Conservation (phyloP, 352 stramenopile genomes). For the Peronospora belbahrii region DNA sequence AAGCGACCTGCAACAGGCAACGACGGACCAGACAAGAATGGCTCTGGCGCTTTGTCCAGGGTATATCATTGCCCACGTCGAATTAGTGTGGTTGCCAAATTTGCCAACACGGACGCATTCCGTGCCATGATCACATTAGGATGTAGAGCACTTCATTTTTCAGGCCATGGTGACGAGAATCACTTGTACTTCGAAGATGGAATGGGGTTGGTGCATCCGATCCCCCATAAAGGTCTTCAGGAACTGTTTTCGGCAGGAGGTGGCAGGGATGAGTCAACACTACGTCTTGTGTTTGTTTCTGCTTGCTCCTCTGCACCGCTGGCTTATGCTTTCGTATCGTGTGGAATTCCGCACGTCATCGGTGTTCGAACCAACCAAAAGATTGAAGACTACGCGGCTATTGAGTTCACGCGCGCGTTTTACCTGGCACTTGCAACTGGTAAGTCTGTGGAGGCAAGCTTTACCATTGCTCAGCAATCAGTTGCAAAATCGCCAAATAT, state of each 20-base stretch:
- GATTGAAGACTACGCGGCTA: slow-evolving; percentile 83
- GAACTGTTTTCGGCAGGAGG: slow-evolving; percentile 59
- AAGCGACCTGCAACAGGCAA: slow-evolving; percentile 27
- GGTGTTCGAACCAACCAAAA: slow-evolving; percentile 80
- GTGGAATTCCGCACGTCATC: slow-evolving; percentile 88
- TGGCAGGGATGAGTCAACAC: slow-evolving; percentile 27
- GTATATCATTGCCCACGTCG: slow-evolving; percentile 57
- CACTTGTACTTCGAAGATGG: slow-evolving; percentile 93
- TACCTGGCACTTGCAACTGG: slow-evolving; percentile 70
- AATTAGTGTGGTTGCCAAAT: slow-evolving; percentile 91
- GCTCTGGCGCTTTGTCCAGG: slow-evolving; percentile 15
- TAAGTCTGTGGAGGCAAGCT: slow-evolving; percentile 63
- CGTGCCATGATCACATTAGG: slow-evolving; percentile 88
- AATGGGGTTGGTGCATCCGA: slow-evolving; percentile 72
- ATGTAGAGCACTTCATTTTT: slow-evolving; percentile 91
- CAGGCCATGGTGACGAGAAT: slow-evolving; percentile 89
- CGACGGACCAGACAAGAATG: slow-evolving; percentile 8
- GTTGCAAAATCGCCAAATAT: slow-evolving; percentile 78
- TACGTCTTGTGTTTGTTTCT: slow-evolving; percentile 76
- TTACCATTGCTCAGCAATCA: slow-evolving; percentile 63
- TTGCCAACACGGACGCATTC: slow-evolving; percentile 90
- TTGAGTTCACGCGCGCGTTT: slow-evolving; percentile 80
- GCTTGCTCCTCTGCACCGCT: slow-evolving; percentile 69
- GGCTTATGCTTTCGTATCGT: slow-evolving; percentile 81
- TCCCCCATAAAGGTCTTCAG: slow-evolving; percentile 58